phyloP scores from a whole-genome alignment of 2,329 filamentous ascomycete genomes.

The Exophiala bonariae region DNA sequence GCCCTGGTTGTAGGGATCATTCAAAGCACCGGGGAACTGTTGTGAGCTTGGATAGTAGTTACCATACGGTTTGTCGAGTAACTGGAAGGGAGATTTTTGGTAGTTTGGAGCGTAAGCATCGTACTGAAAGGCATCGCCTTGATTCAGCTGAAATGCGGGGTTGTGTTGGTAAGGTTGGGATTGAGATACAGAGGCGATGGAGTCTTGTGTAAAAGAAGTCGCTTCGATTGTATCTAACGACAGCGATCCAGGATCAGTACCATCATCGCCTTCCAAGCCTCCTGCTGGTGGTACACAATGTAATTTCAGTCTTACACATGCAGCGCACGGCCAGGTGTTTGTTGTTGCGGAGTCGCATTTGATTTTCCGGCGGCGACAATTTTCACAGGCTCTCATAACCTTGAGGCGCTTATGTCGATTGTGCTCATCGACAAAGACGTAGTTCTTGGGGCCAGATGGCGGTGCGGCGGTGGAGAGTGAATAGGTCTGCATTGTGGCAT shows the following conservation, averaged over 20 bases:
- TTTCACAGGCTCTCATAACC: constrained; percentile 97
- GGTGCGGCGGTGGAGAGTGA: constrained; percentile 18
- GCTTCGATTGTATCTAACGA: constrained; percentile 10
- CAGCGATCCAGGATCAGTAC: constrained; percentile 6
- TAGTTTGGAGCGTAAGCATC: constrained; percentile 19
- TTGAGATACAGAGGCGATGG: neutral
- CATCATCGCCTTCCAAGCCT: constrained; percentile 63
- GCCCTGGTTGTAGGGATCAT: constrained; percentile 14
- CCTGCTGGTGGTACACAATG: constrained; percentile 89
- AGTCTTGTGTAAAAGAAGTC: neutral
- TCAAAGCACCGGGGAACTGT: constrained; percentile 8
- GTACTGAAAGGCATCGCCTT: constrained; percentile 13
- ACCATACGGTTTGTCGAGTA: constrained; percentile 13
- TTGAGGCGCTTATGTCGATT: constrained; percentile 97
- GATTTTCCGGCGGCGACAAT: constrained; percentile 91
- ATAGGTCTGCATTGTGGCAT: constrained; percentile 28
- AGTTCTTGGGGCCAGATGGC: constrained; percentile 55
- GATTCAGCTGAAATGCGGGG: constrained; percentile 10
- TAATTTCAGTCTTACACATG: constrained; percentile 87
- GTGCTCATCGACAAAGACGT: constrained; percentile 98
- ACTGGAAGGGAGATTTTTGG: constrained; percentile 14
- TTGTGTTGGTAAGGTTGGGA: constrained; percentile 10
- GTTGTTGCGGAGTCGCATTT: constrained; percentile 97
- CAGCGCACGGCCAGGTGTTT: constrained; percentile 95
- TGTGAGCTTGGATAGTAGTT: constrained; percentile 18